Conservation (phyloP, 495 filamentous ascomycete species). For the Apiosordaria backusii region DNA sequence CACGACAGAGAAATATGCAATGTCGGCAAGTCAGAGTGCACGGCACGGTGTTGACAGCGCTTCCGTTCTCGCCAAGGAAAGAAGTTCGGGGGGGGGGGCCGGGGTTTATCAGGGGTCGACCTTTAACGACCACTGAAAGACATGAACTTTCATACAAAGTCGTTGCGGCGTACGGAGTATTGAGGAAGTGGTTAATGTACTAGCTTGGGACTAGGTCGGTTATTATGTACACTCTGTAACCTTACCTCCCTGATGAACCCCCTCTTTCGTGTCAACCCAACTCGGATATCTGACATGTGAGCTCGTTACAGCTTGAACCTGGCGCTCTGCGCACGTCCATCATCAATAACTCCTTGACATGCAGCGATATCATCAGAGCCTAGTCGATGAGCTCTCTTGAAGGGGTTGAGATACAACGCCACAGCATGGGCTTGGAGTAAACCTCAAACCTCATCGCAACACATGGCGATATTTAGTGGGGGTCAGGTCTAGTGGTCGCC, state of each 20-base stretch:
- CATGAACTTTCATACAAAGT: background rate
- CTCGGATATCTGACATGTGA: background rate
- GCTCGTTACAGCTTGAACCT: background rate
- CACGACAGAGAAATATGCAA: background rate
- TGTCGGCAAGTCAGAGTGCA: background rate
- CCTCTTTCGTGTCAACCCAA: background rate
- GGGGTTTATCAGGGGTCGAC: background rate
- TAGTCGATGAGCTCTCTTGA: background rate
- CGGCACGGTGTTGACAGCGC: background rate
- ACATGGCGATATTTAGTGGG: background rate
- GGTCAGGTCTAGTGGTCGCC: background rate
- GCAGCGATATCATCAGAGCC: background rate
- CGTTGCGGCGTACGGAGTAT: background rate
- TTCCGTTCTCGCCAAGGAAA: background rate
- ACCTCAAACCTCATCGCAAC: background rate
- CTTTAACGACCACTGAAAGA: background rate
- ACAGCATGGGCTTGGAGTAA: background rate
- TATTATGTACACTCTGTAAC: background rate
- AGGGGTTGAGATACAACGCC: background rate
- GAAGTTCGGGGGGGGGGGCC: background rate
- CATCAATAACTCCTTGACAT: background rate
- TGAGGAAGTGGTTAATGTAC: background rate
- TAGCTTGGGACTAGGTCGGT: background rate
- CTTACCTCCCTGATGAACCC: background rate
- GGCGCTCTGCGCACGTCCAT: no score